Evolutionary conservation across 2,329 filamentous ascomycete genomes (phyloP), one percentile per base, ranked within the genome.

Genomic region (Curvularia lunata): DNA sequence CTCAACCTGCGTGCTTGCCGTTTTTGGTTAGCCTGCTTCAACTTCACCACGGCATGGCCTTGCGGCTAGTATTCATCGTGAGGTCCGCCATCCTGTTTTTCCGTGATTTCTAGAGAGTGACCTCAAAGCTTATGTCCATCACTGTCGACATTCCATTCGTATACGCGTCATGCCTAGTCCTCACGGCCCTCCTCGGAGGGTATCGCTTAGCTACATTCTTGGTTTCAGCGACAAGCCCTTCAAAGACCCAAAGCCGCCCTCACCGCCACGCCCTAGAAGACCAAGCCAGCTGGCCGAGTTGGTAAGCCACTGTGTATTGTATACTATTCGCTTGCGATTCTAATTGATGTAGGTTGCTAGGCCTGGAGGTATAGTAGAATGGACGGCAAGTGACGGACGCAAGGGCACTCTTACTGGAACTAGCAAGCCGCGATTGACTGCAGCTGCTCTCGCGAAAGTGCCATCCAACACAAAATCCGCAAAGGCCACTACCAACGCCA

Each of bases 301-400:
- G 56, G 67, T 70, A 28, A 30, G 49, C 32, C 12, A 21, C 10
- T 4, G 1, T 1, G n/a, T 0, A 4, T 3, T 3, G 4, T 12
- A 4, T 30, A 12, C 6, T 0, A 38, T 19, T 19, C 5, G 2
- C 4, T 7, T 19, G 10, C 13, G 13, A 25, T 13, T 13, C 27
- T 21, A 9, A 56, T 50, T 64, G n/a, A 67, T 38, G 8, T 13
- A 73, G 70, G 25, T 68, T 13, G 48, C 52, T 0, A 62, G 61
- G 2, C 71, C 72, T 13, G 68, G 69, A n/a, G 68, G 67, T 3
- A 40, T 70, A 3, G 32, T 75, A 9, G 73, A 75, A 51, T 75
- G 71, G 70, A 54, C 63, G 25, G 73, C 73, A 16, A 74, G 71
- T 41, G 72, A 75, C 48, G 73, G 73, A 18, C 71, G 73, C 28